These are phyloP conservation scores for Conringia planisiliqua DNA, from an alignment of 345 rosid genomes.

Conservation along the genomic window DNA sequence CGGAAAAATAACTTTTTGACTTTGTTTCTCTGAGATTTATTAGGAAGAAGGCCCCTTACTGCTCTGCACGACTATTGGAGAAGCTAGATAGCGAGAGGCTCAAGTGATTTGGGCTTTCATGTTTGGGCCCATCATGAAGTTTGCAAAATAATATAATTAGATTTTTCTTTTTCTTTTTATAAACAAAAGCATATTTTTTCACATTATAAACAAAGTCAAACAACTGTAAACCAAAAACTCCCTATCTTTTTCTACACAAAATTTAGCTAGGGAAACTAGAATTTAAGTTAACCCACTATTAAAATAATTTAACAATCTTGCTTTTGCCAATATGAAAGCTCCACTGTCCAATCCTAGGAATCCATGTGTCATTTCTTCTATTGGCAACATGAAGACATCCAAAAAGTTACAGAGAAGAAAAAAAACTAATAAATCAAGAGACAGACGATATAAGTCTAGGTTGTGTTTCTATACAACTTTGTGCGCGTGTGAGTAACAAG, in stretches of 20 bases:
- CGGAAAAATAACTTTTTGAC: not conserved
- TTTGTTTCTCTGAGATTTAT: not conserved
- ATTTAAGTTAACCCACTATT: constrained; percentile 18
- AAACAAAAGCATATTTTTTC: not conserved
- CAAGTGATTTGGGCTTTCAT: constrained; percentile 4
- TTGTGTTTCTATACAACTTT: constrained; percentile 41
- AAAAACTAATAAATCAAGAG: constrained; percentile 2
- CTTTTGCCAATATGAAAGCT: constrained; percentile 26
- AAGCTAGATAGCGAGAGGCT: not conserved
- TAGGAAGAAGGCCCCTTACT: not conserved
- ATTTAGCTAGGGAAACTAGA: constrained; percentile 27
- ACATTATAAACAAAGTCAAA: not conserved
- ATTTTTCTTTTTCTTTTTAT: not conserved
- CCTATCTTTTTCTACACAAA: constrained; percentile 1
- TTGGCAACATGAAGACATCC: constrained; percentile 22
- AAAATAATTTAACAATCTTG: constrained; percentile 13
- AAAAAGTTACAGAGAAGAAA: not conserved
- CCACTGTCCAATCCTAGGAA: constrained; percentile 17
- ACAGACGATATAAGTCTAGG: constrained; percentile 34
- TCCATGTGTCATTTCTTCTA: constrained; percentile 34
- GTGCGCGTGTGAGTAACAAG: constrained; percentile 47
- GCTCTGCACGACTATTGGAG: constrained; percentile 8
- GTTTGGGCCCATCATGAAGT: not conserved
- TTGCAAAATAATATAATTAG: not conserved
- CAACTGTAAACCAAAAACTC: not conserved